Conservation (phyloP, 208 protist species). For the Herpetomonas tarakana region DNA sequence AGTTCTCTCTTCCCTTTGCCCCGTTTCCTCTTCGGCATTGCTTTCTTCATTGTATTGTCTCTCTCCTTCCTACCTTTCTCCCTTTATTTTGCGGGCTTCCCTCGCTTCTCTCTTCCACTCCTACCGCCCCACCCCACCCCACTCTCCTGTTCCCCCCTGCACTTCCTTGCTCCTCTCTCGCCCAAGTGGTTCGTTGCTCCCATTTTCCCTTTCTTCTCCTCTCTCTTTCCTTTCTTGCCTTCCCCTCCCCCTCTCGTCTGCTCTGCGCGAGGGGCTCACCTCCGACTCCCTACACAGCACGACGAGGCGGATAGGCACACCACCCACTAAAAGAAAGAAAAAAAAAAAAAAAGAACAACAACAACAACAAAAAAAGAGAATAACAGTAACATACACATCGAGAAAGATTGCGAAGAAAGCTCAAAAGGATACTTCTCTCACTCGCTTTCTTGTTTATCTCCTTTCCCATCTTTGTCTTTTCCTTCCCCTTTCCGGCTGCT, state of each 20-base stretch:
- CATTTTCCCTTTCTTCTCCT: background rate
- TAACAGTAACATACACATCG: background rate
- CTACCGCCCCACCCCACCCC: too few species aligned
- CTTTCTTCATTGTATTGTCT: background rate
- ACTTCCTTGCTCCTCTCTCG: too few species aligned
- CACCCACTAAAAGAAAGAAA: background rate
- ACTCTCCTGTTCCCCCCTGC: too few species aligned
- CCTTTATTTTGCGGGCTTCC: background rate
- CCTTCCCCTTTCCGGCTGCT: too few species aligned
- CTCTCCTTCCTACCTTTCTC: background rate
- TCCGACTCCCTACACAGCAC: too few species aligned
- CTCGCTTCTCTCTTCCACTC: slow-evolving; percentile 4
- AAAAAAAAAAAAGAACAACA: background rate
- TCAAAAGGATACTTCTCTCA: too few species aligned
- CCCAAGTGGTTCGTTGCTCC: background rate
- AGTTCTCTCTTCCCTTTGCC: slow-evolving; percentile 3
- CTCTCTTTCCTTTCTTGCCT: slow-evolving; percentile 9
- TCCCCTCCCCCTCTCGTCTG: slow-evolving; percentile 2
- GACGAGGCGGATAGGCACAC: too few species aligned
- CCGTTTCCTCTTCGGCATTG: slow-evolving; percentile 3
- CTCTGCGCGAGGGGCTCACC: too few species aligned
- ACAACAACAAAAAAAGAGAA: background rate
- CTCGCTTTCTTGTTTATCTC: too few species aligned
- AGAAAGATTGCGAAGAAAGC: too few species aligned
- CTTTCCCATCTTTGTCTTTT: too few species aligned